Evolutionary conservation across 345 rosid species (phyloP).

Genomic region (Lumnitzera racemosa): DNA sequence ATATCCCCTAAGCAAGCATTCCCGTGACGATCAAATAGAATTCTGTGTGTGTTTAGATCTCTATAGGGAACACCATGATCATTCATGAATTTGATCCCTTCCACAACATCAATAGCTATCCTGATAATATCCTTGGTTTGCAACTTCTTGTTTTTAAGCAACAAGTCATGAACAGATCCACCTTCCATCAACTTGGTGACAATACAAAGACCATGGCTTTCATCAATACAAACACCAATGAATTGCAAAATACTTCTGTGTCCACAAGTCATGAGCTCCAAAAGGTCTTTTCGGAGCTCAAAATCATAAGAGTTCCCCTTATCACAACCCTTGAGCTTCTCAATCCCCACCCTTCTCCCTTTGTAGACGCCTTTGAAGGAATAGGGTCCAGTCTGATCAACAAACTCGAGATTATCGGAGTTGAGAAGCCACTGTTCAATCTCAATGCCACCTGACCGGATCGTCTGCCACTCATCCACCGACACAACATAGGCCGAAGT

Average conservation of each 20-base stretch:
- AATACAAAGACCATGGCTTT: constrained; percentile 80
- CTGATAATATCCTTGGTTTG: constrained; percentile 66
- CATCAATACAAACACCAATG: constrained; percentile 80
- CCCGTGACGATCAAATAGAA: constrained; percentile 70
- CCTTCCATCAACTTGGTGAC: constrained; percentile 93
- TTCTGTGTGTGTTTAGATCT: constrained; percentile 77
- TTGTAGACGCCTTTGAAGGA: constrained; percentile 67
- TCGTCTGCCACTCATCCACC: constrained; percentile 91
- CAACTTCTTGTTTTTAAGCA: constrained; percentile 74
- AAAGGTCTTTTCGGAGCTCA: constrained; percentile 67
- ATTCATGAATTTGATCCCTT: constrained; percentile 79
- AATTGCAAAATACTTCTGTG: constrained; percentile 80
- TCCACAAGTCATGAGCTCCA: constrained; percentile 91
- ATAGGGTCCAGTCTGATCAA: constrained; percentile 62
- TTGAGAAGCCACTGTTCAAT: constrained; percentile 78
- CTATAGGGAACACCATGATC: constrained; percentile 76
- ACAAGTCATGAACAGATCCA: constrained; percentile 69
- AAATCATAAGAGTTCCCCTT: constrained; percentile 87
- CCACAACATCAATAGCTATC: constrained; percentile 67
- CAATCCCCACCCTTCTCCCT: constrained; percentile 73
- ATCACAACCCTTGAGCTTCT: constrained; percentile 93
- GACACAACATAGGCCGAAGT: constrained; percentile 56
- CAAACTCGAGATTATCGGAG: constrained; percentile 65
- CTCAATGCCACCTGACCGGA: constrained; percentile 58
- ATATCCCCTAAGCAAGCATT: constrained; percentile 87